Evolutionary conservation across 2,329 filamentous ascomycete genomes (phyloP), one percentile per base, ranked within the genome.

Genomic region (Plenodomus lindquistii): DNA sequence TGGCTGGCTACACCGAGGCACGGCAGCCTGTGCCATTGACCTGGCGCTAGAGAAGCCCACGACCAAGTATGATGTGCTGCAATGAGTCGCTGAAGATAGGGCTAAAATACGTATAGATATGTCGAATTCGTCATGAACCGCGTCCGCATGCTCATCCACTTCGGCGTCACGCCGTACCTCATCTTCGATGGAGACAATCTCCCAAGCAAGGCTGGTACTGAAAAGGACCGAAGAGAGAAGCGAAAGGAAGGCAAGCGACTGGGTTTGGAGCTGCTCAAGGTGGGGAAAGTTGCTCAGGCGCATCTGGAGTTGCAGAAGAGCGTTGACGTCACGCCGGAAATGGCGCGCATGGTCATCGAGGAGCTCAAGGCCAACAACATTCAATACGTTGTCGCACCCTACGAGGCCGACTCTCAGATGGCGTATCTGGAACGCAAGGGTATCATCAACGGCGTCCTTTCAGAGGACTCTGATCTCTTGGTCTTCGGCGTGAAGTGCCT

Each of bases 181-280:
- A 88, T 99, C 29, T 99, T 99, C 70, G 94, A 99, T 74, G 94
- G 94, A 54, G 94, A 97, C 69, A 91, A 88, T 68, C 81, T 99
- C 19, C 94, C 94, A 24, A 96, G 92, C 79, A 99, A 99, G 73
- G 87, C 90, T 15, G 84, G 81, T 21, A 97, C 93, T 1, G 94
- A 99, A 70, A 81, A 83, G 24, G 86, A 89, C 13, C 83, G 94
- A 44, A 82, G 82, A n/a, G 84, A 85, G 56, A 84, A 84, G 53
- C 84, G 94, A 40, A 85, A 91, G 56, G 87, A 93, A 51, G 90
- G 86, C 73, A 91, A 84, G 69, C 84, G 83, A 66, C 71, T 84
- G 2, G 94, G 92, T 1, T 74, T 93, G 50, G 90, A 94, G 65
- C 77, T 97, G 10, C 78, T 96, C 47, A 86, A 86, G 52, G 87